phyloP scores from a whole-genome alignment of 2,329 filamentous ascomycete genomes.

The Ceratocystis huliohia region DNA sequence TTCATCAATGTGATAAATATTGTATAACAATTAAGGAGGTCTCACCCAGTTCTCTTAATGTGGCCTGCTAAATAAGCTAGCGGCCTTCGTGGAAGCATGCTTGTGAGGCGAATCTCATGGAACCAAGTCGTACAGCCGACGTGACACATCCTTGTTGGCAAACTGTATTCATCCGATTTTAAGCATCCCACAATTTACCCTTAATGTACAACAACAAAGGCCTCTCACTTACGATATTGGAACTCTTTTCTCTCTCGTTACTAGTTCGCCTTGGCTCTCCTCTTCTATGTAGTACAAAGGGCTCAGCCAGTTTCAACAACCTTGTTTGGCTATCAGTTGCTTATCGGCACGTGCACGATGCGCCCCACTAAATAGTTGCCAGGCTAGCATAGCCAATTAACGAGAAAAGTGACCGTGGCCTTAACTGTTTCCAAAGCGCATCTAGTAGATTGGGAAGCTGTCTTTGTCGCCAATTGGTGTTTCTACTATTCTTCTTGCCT shows the following conservation, averaged over 20 bases:
- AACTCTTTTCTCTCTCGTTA: neutral
- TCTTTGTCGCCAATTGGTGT: neutral
- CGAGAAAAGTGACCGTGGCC: constrained; percentile 13
- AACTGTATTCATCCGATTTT: constrained; percentile 6
- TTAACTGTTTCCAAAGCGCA: constrained; percentile 10
- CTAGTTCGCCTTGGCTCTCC: neutral
- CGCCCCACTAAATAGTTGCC: constrained; percentile 1
- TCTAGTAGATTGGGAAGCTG: neutral
- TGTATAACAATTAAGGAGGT: neutral
- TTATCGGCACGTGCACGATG: constrained; percentile 6
- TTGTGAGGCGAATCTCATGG: neutral
- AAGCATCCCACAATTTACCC: neutral
- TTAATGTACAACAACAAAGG: neutral
- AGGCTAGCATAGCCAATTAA: neutral
- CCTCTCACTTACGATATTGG: neutral
- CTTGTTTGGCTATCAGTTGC: neutral
- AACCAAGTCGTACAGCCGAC: neutral
- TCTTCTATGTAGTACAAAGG: neutral
- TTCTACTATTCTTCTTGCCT: constrained; percentile 1
- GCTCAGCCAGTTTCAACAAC: neutral
- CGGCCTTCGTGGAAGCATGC: neutral
- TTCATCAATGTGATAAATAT: neutral
- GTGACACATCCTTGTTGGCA: neutral
- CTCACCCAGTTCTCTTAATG: neutral
- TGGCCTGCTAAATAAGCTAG: neutral